Evolutionary conservation across 768 basidiomycete species (phyloP), one percentile per base, ranked within the genome.

Genomic region (Chalciporus chontae): DNA sequence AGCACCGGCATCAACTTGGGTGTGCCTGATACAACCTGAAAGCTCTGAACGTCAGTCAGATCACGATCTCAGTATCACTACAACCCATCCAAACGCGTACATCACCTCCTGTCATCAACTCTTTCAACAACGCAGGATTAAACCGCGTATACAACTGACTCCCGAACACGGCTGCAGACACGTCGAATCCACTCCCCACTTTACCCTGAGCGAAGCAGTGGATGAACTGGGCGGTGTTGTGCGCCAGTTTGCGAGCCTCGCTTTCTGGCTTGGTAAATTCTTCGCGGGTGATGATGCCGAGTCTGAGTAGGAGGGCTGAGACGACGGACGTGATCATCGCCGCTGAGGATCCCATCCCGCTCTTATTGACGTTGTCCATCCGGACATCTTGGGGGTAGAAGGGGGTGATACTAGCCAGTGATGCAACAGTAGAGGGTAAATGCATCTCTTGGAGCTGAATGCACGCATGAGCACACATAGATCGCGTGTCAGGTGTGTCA

Each of bases 141-240:
- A 97, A 97, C 40, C 94, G 81, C 19, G 81, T 87, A 71, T 98
- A 99, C 7, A 93, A 63, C 60, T 98, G 95, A 62, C 92, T 94
- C 19, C 96, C 96, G 67, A 88, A 98, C 3, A 91, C 89, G 1
- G 95, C 95, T 0, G 92, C 82, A 6, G 91, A 84, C 41, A 99
- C 90, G 62, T 99, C 96, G 71, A 99, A 99, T 6, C 96, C 96
- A 61, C 90, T 93, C 26, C 96, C 96, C 14, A 99, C 86, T 70
- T 99, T 99, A 36, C 96, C 96, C 71, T 99, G 96, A 0, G 95
- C 96, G 32, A 94, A 75, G 63, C 94, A 97, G 67, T 99, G 96
- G 7, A 93, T 81, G 65, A 86, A 96, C 64, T 99, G 96, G 4
- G 96, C 85, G 38, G 90, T 78, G 65, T 96, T 97, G 69, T 99